A percentile compares a stretch with the other conserved stretches of the same genome.
Evolutionary conservation across 805 yeast genomes (phyloP).

Genomic region (Citeromyces matritensis): DNA sequence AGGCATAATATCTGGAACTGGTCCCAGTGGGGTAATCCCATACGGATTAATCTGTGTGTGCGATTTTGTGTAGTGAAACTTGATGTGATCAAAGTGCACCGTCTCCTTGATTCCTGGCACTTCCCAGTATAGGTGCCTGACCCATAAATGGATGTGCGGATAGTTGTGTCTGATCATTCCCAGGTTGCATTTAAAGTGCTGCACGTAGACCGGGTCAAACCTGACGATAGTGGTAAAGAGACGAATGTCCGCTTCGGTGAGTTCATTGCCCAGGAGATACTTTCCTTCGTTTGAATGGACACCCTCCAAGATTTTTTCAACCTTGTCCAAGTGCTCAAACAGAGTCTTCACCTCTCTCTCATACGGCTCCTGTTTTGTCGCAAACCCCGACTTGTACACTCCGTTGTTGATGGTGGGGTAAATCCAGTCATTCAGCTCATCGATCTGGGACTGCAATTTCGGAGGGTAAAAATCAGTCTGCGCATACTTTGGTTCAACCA

Average conservation of each 20-base stretch:
- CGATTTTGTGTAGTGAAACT: conserved; percentile 79
- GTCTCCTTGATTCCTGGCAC: conserved; percentile 59
- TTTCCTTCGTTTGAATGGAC: conserved; percentile 18
- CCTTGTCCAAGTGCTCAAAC: conserved; percentile 53
- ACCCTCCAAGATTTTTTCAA: conserved; percentile 40
- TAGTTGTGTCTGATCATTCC: conserved; percentile 67
- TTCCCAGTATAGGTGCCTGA: conserved; percentile 74
- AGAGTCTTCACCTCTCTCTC: conserved; percentile 49
- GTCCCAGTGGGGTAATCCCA: conserved; percentile 81
- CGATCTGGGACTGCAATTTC: conserved; percentile 38
- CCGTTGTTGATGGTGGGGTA: conserved; percentile 84
- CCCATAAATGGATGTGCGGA: conserved; percentile 70
- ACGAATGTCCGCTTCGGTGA: conserved; percentile 88
- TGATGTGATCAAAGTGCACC: conserved; percentile 82
- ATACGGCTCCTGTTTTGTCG: conserved; percentile 71
- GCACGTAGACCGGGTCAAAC: conserved; percentile 87
- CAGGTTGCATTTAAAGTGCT: conserved; percentile 88
- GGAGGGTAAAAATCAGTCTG: conserved; percentile 46
- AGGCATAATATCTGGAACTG: conserved; percentile 59
- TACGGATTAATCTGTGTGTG: conserved; percentile 71
- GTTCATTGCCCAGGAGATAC: conserved; percentile 42
- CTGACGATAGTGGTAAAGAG: conserved; percentile 78
- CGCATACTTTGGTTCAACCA: conserved; percentile 8
- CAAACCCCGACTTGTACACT: conserved; percentile 87
- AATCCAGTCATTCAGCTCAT: conserved; percentile 67